Percentiles rank a stretch among this genome's conserved stretches.
phyloP scores from a whole-genome alignment of 2,329 filamentous ascomycete genomes.

The Alternaria sp. region DNA sequence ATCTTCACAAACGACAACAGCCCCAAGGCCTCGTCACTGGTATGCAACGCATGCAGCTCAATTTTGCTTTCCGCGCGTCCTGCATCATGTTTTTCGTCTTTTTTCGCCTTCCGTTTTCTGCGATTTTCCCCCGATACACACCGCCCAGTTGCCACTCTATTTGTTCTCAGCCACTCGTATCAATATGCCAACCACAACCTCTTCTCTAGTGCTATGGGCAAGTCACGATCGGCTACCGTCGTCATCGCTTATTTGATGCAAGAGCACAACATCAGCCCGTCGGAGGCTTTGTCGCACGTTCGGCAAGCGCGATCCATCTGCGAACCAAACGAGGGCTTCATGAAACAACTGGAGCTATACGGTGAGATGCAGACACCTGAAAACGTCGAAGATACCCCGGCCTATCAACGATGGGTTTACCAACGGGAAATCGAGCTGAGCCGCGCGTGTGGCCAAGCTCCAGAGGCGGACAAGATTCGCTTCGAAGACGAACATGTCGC shows the following conservation, averaged over 20 bases:
- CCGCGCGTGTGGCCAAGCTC: slow-evolving; percentile 78
- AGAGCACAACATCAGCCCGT: slow-evolving; percentile 58
- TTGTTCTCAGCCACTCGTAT: slow-evolving; percentile 34
- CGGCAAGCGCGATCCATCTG: slow-evolving; percentile 76
- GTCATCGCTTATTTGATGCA: slow-evolving; percentile 85
- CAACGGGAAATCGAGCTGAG: slow-evolving; percentile 71
- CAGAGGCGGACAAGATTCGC: slow-evolving; percentile 75
- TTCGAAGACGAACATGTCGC: slow-evolving; percentile 75
- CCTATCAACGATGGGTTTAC: slow-evolving; percentile 83
- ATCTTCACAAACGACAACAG: slow-evolving; percentile 35
- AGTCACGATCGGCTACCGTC: slow-evolving; percentile 87
- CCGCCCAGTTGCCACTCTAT: slow-evolving; percentile 49
- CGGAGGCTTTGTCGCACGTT: slow-evolving; percentile 74
- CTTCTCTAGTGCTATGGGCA: slow-evolving; percentile 83
- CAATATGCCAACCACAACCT: slow-evolving; percentile 45
- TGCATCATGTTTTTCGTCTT: slow-evolving; percentile 26
- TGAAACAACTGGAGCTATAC: slow-evolving; percentile 86
- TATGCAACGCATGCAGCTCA: slow-evolving; percentile 17
- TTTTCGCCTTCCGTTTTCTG: slow-evolving; percentile 27
- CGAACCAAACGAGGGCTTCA: slow-evolving; percentile 92
- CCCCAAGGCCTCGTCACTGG: slow-evolving; percentile 11
- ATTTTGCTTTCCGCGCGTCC: slow-evolving; percentile 33
- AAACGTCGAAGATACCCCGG: slow-evolving; percentile 71
- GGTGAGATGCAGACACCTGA: slow-evolving; percentile 84
- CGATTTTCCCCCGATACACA: slow-evolving; percentile 31